Percentiles rank a stretch among this genome's conserved stretches.
phyloP scores from a whole-genome alignment of 768 basidiomycete genomes.

The Mycena polygramma region DNA sequence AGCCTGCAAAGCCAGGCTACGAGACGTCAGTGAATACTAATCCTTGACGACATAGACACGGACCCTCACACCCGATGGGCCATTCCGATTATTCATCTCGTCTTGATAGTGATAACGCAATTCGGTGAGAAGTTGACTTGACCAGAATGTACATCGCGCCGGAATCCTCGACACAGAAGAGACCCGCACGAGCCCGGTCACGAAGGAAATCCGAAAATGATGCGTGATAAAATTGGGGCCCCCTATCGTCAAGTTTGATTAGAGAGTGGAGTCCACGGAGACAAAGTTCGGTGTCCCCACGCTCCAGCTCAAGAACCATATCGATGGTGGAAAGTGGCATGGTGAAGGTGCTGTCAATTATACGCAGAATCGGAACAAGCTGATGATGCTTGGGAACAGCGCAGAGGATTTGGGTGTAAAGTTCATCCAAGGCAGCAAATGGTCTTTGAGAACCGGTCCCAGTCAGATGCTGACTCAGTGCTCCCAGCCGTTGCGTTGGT shows the following conservation, averaged over 20 bases:
- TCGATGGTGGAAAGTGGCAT: constrained; percentile 1
- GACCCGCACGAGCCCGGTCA: not conserved
- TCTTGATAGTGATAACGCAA: constrained; percentile 1
- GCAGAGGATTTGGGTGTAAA: too few species aligned
- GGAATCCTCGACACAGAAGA: not conserved
- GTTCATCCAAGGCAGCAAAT: too few species aligned
- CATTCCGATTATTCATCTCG: not conserved
- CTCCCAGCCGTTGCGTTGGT: too few species aligned
- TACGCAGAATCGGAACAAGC: not conserved
- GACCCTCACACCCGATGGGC: too few species aligned
- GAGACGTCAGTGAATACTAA: too few species aligned
- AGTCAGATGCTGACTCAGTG: too few species aligned
- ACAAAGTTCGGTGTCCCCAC: not conserved
- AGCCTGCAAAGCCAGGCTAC: too few species aligned
- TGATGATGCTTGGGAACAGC: too few species aligned
- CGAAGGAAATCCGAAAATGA: constrained; percentile 9
- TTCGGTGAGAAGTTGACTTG: not conserved
- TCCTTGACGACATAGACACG: too few species aligned
- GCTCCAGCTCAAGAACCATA: not conserved
- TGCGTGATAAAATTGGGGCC: constrained; percentile 5
- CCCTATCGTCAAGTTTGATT: too few species aligned
- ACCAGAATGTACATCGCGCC: not conserved
- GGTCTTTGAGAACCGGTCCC: too few species aligned
- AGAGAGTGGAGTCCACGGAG: constrained; percentile 15
- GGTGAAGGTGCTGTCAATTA: not conserved